Conservation (phyloP, 2,329 filamentous ascomycete species). For the Cladophialophora immunda region DNA sequence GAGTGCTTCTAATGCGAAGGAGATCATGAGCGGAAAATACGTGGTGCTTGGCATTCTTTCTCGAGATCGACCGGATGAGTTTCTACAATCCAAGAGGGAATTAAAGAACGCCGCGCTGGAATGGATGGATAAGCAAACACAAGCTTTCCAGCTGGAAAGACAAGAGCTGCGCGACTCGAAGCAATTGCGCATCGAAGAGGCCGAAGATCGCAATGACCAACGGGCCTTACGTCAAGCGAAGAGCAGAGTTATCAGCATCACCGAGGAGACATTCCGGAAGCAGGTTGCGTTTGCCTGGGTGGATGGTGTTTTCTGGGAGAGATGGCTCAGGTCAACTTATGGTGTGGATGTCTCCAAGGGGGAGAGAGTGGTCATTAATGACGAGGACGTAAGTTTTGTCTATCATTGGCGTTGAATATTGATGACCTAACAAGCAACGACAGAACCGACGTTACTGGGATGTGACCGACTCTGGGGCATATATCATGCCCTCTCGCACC, state of each 20-base stretch:
- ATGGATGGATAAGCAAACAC: conserved; percentile 97
- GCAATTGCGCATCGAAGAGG: conserved; percentile 94
- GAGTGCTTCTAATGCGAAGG: conserved; percentile 86
- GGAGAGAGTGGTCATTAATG: conserved; percentile 94
- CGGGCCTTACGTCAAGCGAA: conserved; percentile 87
- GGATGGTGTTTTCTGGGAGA: conserved; percentile 95
- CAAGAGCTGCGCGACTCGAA: conserved; percentile 94
- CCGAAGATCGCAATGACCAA: conserved; percentile 90
- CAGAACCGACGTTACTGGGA: conserved; percentile 97
- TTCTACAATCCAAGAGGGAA: conserved; percentile 80
- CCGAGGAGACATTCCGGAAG: conserved; percentile 78
- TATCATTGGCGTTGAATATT: conserved; percentile 29
- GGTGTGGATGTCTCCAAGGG: conserved; percentile 86
- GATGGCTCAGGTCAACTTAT: conserved; percentile 95
- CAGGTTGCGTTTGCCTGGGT: conserved; percentile 97
- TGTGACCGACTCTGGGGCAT: conserved; percentile 83
- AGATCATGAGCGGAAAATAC: conserved; percentile 93
- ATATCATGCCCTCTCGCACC: conserved; percentile 87
- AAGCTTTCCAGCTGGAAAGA: conserved; percentile 89
- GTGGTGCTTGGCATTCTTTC: conserved; percentile 93
- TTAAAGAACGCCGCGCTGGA: conserved; percentile 95
- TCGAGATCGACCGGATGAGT: conserved; percentile 79
- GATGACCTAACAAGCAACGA: conserved; percentile 47
- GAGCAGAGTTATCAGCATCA: conserved; percentile 89
- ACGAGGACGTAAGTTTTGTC: conserved; percentile 81